Evolutionary conservation across 2,329 filamentous ascomycete genomes (phyloP), one percentile per base, ranked within the genome.

Genomic region (Aspergillus latus): DNA sequence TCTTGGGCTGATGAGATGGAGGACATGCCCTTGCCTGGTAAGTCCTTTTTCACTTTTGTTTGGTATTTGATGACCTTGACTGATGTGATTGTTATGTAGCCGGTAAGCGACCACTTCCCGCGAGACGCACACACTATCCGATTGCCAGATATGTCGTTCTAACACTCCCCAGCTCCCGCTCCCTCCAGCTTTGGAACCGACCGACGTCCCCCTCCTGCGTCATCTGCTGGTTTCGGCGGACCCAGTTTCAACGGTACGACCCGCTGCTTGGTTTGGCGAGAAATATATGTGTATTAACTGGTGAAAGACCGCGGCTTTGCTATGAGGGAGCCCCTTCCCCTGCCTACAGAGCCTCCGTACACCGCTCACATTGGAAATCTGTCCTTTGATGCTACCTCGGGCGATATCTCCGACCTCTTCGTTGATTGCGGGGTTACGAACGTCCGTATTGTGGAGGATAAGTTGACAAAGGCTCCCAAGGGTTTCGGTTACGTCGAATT

Each of bases 1-100:
- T 97, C 94, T 67, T 99, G 94, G 94, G 94, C 94, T 70, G 95
- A 99, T 79, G 94, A 99, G 75, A 96, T 99, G 80, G 94, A 99
- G 78, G 92, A 96, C 71, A 80, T 82, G 76, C 83, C 84, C 61
- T 84, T 89, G 64, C 84, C 86, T 75, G 80, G 89, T 93, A 83
- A 81, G 87, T 80, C 8, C 3, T 30, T 13, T 47, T 2, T 15
- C 26, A 26, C 30, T 36, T 7, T 15, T 16, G 30, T 16, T 36
- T 11, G 13, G 15, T 32, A 13, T 54, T 30, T 36, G 45, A 42
- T 56, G 30, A 32, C 45, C 15, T 39, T 51, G 39, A 47, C 59
- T 61, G 44, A 59, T 46, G n/a, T 43, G 36, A 39, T 47, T 42
- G 39, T 43, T 52, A 9, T 62, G n/a, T 57, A 74, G 72, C 68